These are phyloP conservation scores for Cylindrotheca closterium DNA, from an alignment of 108 stramenopile genomes.

Conservation along the genomic window DNA sequence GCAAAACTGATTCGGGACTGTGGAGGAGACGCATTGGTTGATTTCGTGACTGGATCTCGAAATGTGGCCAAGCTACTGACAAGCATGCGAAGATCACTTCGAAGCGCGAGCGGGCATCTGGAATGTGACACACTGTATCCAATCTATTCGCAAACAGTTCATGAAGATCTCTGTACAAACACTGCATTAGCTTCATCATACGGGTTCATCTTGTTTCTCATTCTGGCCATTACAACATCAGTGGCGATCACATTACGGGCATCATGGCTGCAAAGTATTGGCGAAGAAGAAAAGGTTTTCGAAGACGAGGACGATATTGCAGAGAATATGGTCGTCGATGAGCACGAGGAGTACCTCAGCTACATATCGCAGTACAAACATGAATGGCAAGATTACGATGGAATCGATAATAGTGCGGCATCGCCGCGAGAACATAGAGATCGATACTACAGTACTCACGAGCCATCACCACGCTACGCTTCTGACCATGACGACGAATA, in stretches of 20 bases:
- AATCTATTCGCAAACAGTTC: conserved; percentile 33
- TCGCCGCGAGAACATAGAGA: neutral
- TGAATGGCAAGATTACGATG: conserved; percentile 65
- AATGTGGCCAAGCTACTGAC: conserved; percentile 41
- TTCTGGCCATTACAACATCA: conserved; percentile 32
- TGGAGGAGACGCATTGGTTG: conserved; percentile 27
- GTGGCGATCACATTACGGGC: conserved; percentile 45
- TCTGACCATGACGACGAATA: neutral
- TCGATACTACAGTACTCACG: neutral
- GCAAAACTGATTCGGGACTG: conserved; percentile 23
- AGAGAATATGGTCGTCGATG: conserved; percentile 61
- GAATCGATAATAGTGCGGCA: conserved; percentile 16
- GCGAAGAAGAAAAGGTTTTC: conserved; percentile 46
- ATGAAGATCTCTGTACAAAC: conserved; percentile 44
- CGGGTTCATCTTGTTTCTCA: conserved; percentile 40
- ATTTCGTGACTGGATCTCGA: conserved; percentile 28
- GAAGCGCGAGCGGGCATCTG: conserved; percentile 22
- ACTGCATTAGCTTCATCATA: conserved; percentile 22
- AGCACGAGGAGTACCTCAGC: conserved; percentile 59
- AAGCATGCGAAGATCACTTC: conserved; percentile 32
- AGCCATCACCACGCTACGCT: neutral
- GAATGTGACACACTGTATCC: conserved; percentile 34
- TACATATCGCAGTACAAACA: conserved; percentile 61
- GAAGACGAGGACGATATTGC: conserved; percentile 49
- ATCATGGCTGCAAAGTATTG: conserved; percentile 35